Evolutionary conservation across 1,284 basidiomycete species (phyloP).

Genomic region (Ustilago tritici): DNA sequence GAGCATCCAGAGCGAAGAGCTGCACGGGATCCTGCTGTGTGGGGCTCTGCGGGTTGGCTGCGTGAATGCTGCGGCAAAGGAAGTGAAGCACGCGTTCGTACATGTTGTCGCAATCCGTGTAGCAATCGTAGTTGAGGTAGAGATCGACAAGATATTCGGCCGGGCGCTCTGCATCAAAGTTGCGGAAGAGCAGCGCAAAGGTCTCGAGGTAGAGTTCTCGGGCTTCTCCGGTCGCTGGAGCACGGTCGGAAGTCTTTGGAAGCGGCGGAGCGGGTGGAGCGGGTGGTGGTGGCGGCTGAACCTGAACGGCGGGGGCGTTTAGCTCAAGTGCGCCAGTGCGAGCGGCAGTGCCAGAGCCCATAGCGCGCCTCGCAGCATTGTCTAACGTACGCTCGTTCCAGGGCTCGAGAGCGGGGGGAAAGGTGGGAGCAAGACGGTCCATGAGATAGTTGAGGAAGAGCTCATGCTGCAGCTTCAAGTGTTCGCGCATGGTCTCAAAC

Average conservation of each 20-base stretch:
- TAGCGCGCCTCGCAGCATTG: constrained; percentile 57
- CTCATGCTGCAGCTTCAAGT: constrained; percentile 96
- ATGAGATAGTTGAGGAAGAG: constrained; percentile 93
- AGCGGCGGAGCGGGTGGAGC: constrained; percentile 72
- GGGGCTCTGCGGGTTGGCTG: constrained; percentile 78
- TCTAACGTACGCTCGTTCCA: constrained; percentile 68
- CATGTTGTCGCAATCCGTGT: constrained; percentile 94
- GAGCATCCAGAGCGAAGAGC: constrained; percentile 87
- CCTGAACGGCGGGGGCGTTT: constrained; percentile 10
- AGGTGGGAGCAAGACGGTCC: constrained; percentile 78
- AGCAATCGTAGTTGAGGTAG: constrained; percentile 96
- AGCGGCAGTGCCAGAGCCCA: constrained; percentile 24
- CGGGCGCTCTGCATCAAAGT: constrained; percentile 54
- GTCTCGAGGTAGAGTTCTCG: constrained; percentile 92
- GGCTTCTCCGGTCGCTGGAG: constrained; percentile 78
- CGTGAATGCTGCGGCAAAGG: constrained; percentile 73
- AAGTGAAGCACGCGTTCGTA: constrained; percentile 93
- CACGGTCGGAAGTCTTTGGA: constrained; percentile 76
- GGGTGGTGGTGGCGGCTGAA: constrained; percentile 72
- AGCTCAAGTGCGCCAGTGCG: constrained; percentile 30
- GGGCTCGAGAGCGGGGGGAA: constrained; percentile 63
- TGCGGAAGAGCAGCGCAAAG: constrained; percentile 79
- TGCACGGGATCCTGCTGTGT: constrained; percentile 83
- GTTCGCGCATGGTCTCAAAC: constrained; percentile 85
- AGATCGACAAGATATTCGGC: constrained; percentile 94